Evolutionary conservation across 257 asterid genomes (phyloP), one percentile per base, ranked within the genome.

Genomic region (Solanum chiquidenum): DNA sequence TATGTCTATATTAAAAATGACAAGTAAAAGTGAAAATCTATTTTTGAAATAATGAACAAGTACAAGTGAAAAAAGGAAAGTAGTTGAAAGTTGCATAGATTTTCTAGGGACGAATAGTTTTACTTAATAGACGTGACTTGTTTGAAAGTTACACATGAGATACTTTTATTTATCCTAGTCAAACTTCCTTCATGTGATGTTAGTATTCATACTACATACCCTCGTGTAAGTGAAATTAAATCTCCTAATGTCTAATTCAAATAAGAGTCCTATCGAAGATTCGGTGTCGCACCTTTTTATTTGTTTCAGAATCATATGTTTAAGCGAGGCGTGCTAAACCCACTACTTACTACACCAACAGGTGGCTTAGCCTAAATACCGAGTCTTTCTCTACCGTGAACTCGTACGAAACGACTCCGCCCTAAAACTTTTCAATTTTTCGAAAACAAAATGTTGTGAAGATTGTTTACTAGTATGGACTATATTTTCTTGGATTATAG

Each of bases 11-110:
- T 52, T 52, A 52, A 52, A 52, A 52, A 4, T 52, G 23, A 52
- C 1, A 16, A 0, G 23, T 2, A 52, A 49, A 14, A 49, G 1
- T 1, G 9, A 5, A 52, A 44, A 14, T 49, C 0, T 49, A 14
- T 49, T 49, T 14, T 14, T 14, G 1, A 49, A 49, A 49, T 49
- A 49, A 14, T 49, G 21, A 0, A 49, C 60, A 5, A 0, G 2
- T 12, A 46, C 4, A 44, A 46, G 18, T 46, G 55, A 12, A 46
- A 12, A 46, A 44, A 44, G 5, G 6, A 2, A 4, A 49, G 0
- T 16, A 49, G 60, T 52, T 52, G 60, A 52, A 52, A 52, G 62
- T 52, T 52, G 9, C 0, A 52, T 0, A 6, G 6, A 52, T 18
- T 0, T 52, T 49, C 0, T 52, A 52, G 23, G n/a, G 37, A 35